Evolutionary conservation across 2,329 filamentous ascomycete genomes (phyloP), one percentile per base, ranked within the genome.

Genomic region (Talaromyces sp.): DNA sequence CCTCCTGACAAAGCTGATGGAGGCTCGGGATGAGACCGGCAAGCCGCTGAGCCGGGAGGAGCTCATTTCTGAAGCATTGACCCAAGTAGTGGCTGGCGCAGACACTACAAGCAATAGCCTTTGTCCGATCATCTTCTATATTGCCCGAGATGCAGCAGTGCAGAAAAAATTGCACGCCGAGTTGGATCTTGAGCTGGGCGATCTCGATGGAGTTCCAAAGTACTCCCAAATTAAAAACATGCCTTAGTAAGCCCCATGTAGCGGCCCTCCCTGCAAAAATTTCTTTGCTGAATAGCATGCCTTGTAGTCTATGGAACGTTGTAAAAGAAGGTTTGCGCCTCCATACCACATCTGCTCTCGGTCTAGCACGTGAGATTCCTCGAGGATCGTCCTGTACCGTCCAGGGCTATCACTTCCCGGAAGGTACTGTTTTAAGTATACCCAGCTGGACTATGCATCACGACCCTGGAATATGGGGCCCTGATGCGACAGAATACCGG

Each of bases 361-460:
- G 31, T 13, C 31, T 32, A 3, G 31, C 31, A 32, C 31, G 31
- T 32, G 31, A 32, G 10, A 32, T 32, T 11, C 31, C 31, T 32
- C 31, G 10, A 32, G 31, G 31, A 32, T 32, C 31, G 10, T 32
- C 31, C 31, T 32, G 31, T 11, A 32, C 31, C 14, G 9, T 32
- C 31, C 31, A 32, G 31, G 31, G 31, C 58, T 43, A 55, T 65
- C 55, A 60, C 64, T 72, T 65, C 51, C 65, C 64, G 1, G 60
- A 62, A 13, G 75, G 75, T 11, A 70, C 72, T 2, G 70, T 77
- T 0, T 65, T 78, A 8, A 74, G 71, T 49, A 74, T 77, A 2
- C 75, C 75, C 4, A 74, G 73, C 11, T 78, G 76, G 62, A 73
- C 72, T 0, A 73, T 77, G 53, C 76, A 78, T 58, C 75, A 76